Conservation (phyloP, 2,329 filamentous ascomycete species). For the Metarhizium rileyi region DNA sequence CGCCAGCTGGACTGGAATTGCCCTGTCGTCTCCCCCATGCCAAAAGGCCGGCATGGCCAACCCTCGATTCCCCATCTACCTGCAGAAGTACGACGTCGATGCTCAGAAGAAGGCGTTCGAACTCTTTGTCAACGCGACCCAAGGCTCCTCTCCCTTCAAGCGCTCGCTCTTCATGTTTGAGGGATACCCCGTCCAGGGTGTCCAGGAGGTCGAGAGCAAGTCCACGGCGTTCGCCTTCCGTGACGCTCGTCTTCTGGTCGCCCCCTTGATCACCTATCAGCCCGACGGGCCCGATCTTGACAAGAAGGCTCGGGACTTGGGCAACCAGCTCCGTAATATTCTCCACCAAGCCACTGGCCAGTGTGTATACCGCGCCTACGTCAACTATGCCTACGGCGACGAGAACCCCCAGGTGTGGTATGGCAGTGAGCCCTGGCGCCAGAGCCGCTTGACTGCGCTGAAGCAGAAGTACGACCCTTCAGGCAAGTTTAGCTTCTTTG, state of each 20-base stretch:
- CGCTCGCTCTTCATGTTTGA: constrained; percentile 42
- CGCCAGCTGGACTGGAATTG: constrained; percentile 31
- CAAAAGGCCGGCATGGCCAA: constrained; percentile 30
- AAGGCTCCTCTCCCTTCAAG: constrained; percentile 16
- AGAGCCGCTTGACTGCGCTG: constrained; percentile 30
- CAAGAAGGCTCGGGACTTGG: constrained; percentile 22
- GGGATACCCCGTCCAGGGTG: constrained; percentile 36
- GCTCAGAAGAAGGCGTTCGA: constrained; percentile 21
- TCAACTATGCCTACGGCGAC: constrained; percentile 40
- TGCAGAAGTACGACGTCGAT: constrained; percentile 26
- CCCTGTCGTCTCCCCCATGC: constrained; percentile 26
- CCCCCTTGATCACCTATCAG: constrained; percentile 27
- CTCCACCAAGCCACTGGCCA: constrained; percentile 25
- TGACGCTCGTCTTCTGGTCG: constrained; percentile 30
- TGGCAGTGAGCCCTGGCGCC: constrained; percentile 37
- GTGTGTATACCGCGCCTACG: constrained; percentile 27
- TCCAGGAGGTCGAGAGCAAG: constrained; percentile 24
- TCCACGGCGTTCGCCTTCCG: constrained; percentile 37
- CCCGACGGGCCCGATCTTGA: constrained; percentile 23
- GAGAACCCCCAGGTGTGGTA: constrained; percentile 32
- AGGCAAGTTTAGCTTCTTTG: constrained; percentile 31
- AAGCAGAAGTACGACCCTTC: constrained; percentile 38
- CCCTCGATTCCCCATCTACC: constrained; percentile 34
- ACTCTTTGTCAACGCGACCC: constrained; percentile 20
- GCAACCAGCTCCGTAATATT: constrained; percentile 27